phyloP scores from a whole-genome alignment of 73 alveolate genomes.

The Paramecium primaurelia region DNA sequence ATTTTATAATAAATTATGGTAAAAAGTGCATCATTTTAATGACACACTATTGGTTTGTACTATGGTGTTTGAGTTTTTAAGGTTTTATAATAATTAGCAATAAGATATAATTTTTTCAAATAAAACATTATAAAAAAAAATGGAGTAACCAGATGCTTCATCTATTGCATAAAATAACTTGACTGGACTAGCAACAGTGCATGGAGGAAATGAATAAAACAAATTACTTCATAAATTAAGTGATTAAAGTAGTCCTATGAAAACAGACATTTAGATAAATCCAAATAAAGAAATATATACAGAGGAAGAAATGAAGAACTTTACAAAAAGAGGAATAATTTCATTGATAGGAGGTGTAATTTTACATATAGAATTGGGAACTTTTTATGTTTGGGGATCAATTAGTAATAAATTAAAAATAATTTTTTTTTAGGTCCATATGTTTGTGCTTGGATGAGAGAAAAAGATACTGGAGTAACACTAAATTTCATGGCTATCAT shows the following conservation, averaged over 20 bases:
- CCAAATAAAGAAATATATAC: not conserved
- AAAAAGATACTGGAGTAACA: not conserved
- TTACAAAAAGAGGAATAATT: slow-evolving; percentile 12
- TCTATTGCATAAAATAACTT: not conserved
- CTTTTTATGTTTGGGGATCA: slow-evolving; percentile 40
- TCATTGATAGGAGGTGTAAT: slow-evolving; percentile 8
- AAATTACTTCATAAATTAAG: not conserved
- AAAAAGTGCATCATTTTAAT: slow-evolving; percentile 2
- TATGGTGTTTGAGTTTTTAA: not conserved
- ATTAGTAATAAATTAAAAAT: not conserved
- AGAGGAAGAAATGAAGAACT: slow-evolving; percentile 17
- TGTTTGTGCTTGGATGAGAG: slow-evolving; percentile 24
- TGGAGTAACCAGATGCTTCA: not conserved
- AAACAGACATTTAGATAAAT: not conserved
- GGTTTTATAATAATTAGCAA: not conserved
- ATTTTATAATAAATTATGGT: not conserved
- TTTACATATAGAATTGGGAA: slow-evolving; percentile 26
- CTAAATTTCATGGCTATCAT: slow-evolving; percentile 25
- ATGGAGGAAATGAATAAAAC: not conserved
- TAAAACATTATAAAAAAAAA: not conserved
- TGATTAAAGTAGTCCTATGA: not conserved
- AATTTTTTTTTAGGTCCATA: not conserved
- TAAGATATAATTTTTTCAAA: not conserved
- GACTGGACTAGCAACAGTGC: not conserved
- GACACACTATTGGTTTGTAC: not conserved